Percentiles rank a stretch among this genome's conserved stretches.
Conservation (phyloP, 805 yeast genomes). For the Diddensiella santjacobensis region DNA sequence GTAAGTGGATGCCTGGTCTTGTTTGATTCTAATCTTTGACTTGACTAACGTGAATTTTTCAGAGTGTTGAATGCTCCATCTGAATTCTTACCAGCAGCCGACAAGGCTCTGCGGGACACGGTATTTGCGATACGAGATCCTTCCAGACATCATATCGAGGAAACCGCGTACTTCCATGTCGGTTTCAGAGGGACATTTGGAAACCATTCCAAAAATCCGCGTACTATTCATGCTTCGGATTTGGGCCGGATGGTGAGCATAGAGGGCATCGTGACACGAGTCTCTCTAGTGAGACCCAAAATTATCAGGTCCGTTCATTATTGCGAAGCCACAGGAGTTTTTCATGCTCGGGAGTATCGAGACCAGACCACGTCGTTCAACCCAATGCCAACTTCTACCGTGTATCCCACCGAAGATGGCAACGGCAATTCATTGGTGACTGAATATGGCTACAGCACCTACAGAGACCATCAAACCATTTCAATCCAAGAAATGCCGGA, state of each 20-base stretch:
- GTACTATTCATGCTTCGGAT: slow-evolving; percentile 73
- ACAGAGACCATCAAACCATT: slow-evolving; percentile 89
- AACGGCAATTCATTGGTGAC: slow-evolving; percentile 86
- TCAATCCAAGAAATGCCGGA: slow-evolving; percentile 98
- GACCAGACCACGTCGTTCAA: slow-evolving; percentile 91
- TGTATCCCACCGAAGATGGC: slow-evolving; percentile 88
- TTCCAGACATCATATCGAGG: slow-evolving; percentile 50
- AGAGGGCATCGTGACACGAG: slow-evolving; percentile 93
- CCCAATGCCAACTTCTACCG: slow-evolving; percentile 75
- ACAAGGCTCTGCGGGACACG: slow-evolving; percentile 77
- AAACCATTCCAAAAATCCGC: slow-evolving; percentile 77
- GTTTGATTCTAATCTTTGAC: too few species aligned
- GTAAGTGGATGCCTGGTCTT: too few species aligned
- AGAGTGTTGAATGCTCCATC: slow-evolving; percentile 64
- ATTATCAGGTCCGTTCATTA: slow-evolving; percentile 88
- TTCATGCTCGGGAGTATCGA: slow-evolving; percentile 86
- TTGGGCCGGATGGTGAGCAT: slow-evolving; percentile 79
- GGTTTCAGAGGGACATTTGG: slow-evolving; percentile 93
- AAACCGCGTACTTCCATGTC: slow-evolving; percentile 63
- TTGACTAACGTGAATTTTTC: too few species aligned
- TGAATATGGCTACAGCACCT: slow-evolving; percentile 89
- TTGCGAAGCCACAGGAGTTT: slow-evolving; percentile 76
- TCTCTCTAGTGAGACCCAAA: slow-evolving; percentile 91
- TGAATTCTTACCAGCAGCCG: slow-evolving; percentile 84
- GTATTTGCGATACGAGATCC: slow-evolving; percentile 68